Evolutionary conservation across 306 rosid species (phyloP).

Genomic region (Trichosanthes truncata): DNA sequence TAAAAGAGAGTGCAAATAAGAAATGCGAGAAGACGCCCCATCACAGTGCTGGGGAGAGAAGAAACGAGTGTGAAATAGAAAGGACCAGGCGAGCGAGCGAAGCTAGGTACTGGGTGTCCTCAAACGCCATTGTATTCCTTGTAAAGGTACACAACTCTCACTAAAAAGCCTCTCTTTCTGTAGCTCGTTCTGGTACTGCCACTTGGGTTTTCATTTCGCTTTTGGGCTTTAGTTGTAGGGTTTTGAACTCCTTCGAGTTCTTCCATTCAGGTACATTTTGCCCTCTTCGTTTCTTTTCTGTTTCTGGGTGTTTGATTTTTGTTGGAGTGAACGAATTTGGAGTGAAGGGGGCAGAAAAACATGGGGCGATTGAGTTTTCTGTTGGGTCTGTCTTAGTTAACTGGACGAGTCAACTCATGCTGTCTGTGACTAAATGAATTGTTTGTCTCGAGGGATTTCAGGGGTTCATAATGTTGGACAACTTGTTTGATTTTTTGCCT

Average conservation of each 20-base stretch:
- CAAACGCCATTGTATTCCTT: neutral
- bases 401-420: neutral
- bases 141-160: neutral
- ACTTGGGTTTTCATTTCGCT: neutral
- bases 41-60: neutral
- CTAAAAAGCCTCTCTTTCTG: neutral
- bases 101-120: neutral
- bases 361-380: neutral
- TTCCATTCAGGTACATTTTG: neutral
- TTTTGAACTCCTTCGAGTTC: neutral
- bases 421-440: neutral
- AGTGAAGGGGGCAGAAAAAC: neutral
- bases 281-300: neutral
- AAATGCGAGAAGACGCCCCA: neutral
- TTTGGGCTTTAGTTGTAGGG: neutral
- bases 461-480: neutral
- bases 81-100: neutral
- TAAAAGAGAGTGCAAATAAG: neutral
- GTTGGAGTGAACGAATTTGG: neutral
- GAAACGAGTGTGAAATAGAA: neutral
- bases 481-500: neutral
- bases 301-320: constrained; percentile 6
- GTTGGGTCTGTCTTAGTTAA: neutral
- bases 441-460: neutral
- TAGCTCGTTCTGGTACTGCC: neutral